A percentile compares a stretch with the other conserved stretches of the same genome.
phyloP scores from a whole-genome alignment of 2,329 filamentous ascomycete genomes.

The Sporothrix luriei region DNA sequence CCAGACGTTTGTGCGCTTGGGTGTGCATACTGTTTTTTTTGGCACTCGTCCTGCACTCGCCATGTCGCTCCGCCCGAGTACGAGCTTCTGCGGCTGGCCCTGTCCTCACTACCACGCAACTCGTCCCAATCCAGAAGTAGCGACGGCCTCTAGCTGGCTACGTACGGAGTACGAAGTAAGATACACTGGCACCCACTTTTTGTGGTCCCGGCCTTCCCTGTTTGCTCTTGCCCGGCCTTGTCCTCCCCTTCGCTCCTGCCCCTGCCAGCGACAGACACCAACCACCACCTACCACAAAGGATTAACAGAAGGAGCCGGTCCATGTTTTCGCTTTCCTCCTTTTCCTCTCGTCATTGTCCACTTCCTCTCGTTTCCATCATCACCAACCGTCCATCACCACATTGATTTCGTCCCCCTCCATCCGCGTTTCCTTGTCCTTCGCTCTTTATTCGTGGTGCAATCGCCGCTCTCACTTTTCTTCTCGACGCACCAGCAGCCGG shows the following conservation, averaged over 20 bases:
- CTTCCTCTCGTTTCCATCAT: constrained; percentile 26
- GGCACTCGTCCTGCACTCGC: constrained; percentile 11
- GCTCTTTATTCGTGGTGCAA: constrained; percentile 18
- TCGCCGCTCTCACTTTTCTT: constrained; percentile 12
- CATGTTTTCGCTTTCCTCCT: not conserved
- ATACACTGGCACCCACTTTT: constrained; percentile 24
- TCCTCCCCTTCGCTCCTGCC: constrained; percentile 24
- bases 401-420: not conserved
- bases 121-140: constrained; percentile 21
- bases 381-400: constrained; percentile 15
- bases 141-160: constrained; percentile 1
- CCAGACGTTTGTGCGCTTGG: not conserved
- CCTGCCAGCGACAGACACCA: constrained; percentile 15
- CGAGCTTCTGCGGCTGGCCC: not conserved
- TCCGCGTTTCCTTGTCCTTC: constrained; percentile 2
- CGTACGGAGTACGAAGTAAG: not conserved
- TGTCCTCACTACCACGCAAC: constrained; percentile 4
- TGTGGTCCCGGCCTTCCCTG: constrained; percentile 18
- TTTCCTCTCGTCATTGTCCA: constrained; percentile 19
- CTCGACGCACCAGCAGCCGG: constrained; percentile 25
- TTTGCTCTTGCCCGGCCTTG: constrained; percentile 1
- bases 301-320: constrained; percentile 19
- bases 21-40: not conserved
- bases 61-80: constrained; percentile 14
- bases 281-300: constrained; percentile 28